A percentile compares a stretch with the other conserved stretches of the same genome.
Evolutionary conservation across 2,329 filamentous ascomycete species (phyloP).

Genomic region (Intubia oerlemansii): DNA sequence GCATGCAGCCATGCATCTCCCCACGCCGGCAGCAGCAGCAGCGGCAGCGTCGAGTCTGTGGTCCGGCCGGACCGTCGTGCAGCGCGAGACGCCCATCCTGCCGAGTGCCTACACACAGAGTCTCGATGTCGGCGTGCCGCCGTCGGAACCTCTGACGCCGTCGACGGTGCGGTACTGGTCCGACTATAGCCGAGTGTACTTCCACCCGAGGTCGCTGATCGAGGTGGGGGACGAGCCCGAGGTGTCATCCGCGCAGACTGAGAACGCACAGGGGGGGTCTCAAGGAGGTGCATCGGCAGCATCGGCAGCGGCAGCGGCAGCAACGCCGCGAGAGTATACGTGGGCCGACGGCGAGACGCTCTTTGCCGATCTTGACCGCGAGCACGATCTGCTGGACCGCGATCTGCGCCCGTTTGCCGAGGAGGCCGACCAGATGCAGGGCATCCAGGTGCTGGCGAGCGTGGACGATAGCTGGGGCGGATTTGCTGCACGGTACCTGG

Average conservation of each 20-base stretch:
- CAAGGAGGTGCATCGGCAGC: too few relatives aligned
- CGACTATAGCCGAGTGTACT: constrained; percentile 84
- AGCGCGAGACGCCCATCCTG: constrained; percentile 44
- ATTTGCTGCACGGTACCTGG: constrained; percentile 50
- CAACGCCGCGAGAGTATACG: constrained; percentile 10
- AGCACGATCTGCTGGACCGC: constrained; percentile 75
- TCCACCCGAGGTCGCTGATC: constrained; percentile 69
- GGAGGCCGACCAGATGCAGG: constrained; percentile 84
- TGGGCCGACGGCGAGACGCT: constrained; percentile 56
- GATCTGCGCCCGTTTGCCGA: constrained; percentile 76
- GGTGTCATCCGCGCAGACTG: not conserved
- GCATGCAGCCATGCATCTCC: constrained; percentile 3
- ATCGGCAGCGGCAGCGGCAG: not conserved
- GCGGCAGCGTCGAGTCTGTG: constrained; percentile 1
- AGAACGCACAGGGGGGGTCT: too few relatives aligned
- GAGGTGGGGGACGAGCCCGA: constrained; percentile 30
- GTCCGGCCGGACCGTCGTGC: constrained; percentile 45
- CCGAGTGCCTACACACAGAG: constrained; percentile 59
- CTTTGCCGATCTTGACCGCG: constrained; percentile 50
- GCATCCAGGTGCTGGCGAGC: constrained; percentile 53
- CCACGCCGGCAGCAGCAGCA: too few relatives aligned
- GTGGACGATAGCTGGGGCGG: constrained; percentile 67
- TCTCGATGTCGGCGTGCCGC: constrained; percentile 47
- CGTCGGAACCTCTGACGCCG: constrained; percentile 37
- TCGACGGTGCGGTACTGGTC: constrained; percentile 85